Percentiles rank a stretch among this genome's conserved stretches.
Conservation (phyloP, 192 early-diverging fungal genomes). For the Gamsiella multidivaricata region DNA sequence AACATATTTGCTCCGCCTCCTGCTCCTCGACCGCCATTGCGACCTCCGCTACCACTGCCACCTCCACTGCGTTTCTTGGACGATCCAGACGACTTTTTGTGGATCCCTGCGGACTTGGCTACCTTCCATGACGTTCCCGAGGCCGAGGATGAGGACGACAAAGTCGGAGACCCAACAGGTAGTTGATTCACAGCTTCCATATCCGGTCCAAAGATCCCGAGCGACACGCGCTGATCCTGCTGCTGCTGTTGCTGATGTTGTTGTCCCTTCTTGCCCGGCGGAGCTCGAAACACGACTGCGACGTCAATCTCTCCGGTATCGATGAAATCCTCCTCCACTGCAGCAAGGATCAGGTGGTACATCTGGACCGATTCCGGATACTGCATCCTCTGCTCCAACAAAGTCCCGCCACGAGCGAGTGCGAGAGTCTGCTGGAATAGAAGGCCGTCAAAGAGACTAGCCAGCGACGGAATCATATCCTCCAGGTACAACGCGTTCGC, state of each 20-base stretch:
- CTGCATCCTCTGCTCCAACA: constrained; percentile 41
- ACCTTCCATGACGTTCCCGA: constrained; percentile 6
- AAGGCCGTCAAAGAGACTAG: constrained; percentile 45
- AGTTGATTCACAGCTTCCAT: constrained; percentile 42
- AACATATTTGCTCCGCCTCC: constrained; percentile 41
- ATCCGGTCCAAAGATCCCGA: constrained; percentile 51
- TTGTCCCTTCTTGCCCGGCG: neutral
- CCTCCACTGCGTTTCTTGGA: constrained; percentile 31
- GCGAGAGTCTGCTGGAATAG: constrained; percentile 49
- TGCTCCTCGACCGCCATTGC: neutral
- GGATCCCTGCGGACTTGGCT: constrained; percentile 26
- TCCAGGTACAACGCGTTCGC: constrained; percentile 51
- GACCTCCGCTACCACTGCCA: neutral
- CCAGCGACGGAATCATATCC: constrained; percentile 26
- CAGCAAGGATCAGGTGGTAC: constrained; percentile 39
- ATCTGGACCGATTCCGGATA: constrained; percentile 18
- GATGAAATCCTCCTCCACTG: constrained; percentile 48
- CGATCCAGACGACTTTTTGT: constrained; percentile 42
- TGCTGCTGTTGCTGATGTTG: constrained; percentile 2
- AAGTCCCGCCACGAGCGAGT: constrained; percentile 47
- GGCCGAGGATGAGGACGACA: neutral
- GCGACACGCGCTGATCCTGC: neutral
- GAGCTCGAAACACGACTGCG: constrained; percentile 37
- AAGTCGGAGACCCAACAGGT: no score
- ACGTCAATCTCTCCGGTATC: constrained; percentile 53